Percentiles rank a stretch among this genome's conserved stretches.
phyloP scores from a whole-genome alignment of 1,139 yeast genomes.

The Pichia sp. region DNA sequence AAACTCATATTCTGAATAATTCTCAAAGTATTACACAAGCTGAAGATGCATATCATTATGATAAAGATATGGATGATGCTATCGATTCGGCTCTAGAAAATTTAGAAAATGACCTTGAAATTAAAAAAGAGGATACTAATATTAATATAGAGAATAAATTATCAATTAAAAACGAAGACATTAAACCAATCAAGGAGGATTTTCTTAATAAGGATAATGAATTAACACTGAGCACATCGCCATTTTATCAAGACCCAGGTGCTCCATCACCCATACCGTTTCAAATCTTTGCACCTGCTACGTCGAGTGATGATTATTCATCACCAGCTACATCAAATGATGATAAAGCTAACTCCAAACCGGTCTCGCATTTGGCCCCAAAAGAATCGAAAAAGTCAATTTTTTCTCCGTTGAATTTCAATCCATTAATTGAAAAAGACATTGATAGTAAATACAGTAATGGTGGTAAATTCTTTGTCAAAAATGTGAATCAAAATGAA shows the following conservation, averaged over 20 bases:
- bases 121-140: not conserved
- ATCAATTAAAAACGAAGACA: not conserved
- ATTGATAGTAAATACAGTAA: slow-evolving; percentile 77
- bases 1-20: slow-evolving; percentile 8
- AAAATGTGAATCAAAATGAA: slow-evolving; percentile 11
- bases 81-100: slow-evolving; percentile 13
- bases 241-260: slow-evolving; percentile 72
- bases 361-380: slow-evolving; percentile 8
- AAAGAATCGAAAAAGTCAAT: slow-evolving; percentile 41
- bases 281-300: slow-evolving; percentile 39
- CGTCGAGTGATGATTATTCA: slow-evolving; percentile 19
- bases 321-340: slow-evolving; percentile 7
- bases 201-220: no score
- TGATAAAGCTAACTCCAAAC: not conserved
- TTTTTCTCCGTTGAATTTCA: slow-evolving; percentile 75
- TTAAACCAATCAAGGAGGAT: no score
- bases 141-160: no score
- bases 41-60: slow-evolving; percentile 18
- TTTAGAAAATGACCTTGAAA: slow-evolving; percentile 6
- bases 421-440: slow-evolving; percentile 66
- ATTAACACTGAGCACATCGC: slow-evolving; percentile 22
- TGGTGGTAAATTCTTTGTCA: slow-evolving; percentile 79
- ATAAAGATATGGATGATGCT: slow-evolving; percentile 39
- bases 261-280: slow-evolving; percentile 71
- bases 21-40: no score